Percentiles rank a stretch among this genome's conserved stretches.
Evolutionary conservation across 331 rosid genomes (phyloP).

Genomic region (Malus hybrid): DNA sequence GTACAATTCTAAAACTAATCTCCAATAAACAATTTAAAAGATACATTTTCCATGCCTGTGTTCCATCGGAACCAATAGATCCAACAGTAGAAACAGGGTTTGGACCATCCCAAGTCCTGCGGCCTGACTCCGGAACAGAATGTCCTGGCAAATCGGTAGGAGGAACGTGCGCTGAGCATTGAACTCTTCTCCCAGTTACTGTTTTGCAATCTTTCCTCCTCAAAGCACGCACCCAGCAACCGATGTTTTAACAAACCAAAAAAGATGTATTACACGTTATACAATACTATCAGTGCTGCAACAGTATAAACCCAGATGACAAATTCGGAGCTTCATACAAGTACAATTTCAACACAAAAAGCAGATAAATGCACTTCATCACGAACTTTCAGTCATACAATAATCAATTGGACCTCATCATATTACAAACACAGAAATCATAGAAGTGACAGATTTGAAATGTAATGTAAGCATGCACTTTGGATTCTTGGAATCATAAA

Average conservation of each 20-base stretch:
- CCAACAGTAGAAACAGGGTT: constrained; percentile 80
- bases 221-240: constrained; percentile 28
- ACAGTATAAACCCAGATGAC: too few relatives aligned
- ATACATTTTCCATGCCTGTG: constrained; percentile 44
- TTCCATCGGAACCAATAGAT: constrained; percentile 84
- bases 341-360: background rate
- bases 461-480: constrained; percentile 2
- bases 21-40: background rate
- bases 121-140: constrained; percentile 44
- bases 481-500: background rate
- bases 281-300: too few relatives aligned
- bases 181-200: constrained; percentile 31
- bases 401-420: background rate
- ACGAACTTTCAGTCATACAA: background rate
- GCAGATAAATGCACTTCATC: background rate
- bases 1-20: background rate
- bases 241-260: constrained; percentile 22
- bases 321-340: too few relatives aligned
- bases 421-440: background rate
- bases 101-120: constrained; percentile 60
- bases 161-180: constrained; percentile 47
- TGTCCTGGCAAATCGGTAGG: constrained; percentile 93
- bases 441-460: background rate
- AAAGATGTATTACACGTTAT: background rate
- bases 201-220: constrained; percentile 41